Conservation (phyloP, 2,329 filamentous ascomycete genomes). For the Cladosporium cucumerinum region DNA sequence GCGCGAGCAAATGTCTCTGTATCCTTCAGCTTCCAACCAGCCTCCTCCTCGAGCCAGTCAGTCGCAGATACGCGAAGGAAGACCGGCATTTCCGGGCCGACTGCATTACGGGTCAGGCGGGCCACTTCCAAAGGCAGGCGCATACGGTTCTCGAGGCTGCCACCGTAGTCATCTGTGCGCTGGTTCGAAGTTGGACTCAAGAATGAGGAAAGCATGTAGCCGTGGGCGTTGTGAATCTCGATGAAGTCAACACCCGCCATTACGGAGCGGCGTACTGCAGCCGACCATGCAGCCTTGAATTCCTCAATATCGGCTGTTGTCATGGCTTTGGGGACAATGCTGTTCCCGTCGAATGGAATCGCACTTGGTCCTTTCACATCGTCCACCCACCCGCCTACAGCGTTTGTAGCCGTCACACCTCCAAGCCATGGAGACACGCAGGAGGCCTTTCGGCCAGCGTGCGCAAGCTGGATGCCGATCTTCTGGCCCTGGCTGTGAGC, state of each 20-base stretch:
- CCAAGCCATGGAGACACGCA: constrained; percentile 62
- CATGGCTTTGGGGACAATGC: constrained; percentile 64
- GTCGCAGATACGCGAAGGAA: constrained; percentile 10
- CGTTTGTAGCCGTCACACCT: constrained; percentile 50
- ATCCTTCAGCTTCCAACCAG: constrained; percentile 44
- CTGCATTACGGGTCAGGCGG: constrained; percentile 32
- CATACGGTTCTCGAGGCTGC: constrained; percentile 41
- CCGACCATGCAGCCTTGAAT: constrained; percentile 61
- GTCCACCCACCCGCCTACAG: constrained; percentile 51
- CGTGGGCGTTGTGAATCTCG: constrained; percentile 65
- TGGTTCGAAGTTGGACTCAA: constrained; percentile 41
- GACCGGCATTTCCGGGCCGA: constrained; percentile 32
- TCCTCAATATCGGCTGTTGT: constrained; percentile 64
- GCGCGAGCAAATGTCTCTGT: constrained; percentile 61
- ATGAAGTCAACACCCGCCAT: constrained; percentile 70
- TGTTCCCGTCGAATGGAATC: constrained; percentile 60
- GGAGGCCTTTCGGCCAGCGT: constrained; percentile 66
- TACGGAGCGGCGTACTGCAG: constrained; percentile 53
- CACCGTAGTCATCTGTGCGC: constrained; percentile 45
- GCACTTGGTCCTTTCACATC: constrained; percentile 57
- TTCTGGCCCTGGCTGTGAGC: constrained; percentile 73
- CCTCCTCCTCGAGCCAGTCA: constrained; percentile 7
- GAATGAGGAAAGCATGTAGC: constrained; percentile 46
- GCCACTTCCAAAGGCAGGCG: constrained; percentile 42
- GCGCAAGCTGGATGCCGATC: constrained; percentile 74